Conservation (phyloP, 257 asterid genomes). For the Plantago major region DNA sequence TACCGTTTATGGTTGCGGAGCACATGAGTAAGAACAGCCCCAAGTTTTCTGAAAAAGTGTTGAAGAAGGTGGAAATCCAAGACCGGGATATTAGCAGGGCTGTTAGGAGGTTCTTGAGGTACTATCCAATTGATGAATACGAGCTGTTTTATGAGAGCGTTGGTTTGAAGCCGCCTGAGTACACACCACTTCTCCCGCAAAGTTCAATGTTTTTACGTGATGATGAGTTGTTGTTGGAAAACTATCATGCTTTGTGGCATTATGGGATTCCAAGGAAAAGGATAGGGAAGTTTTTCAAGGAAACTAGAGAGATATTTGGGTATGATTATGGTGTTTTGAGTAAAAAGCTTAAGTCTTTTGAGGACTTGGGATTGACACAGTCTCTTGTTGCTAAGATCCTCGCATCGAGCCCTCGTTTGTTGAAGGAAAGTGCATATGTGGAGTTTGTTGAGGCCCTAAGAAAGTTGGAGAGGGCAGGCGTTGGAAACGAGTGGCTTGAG, state of each 20-base stretch:
- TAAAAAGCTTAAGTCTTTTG: conserved; percentile 31
- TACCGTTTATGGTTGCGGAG: conserved; percentile 48
- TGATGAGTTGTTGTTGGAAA: conserved; percentile 37
- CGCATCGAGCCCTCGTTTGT: conserved; percentile 35
- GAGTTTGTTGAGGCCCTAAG: conserved; percentile 28
- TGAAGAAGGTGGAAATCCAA: conserved; percentile 24
- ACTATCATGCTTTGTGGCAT: conserved; percentile 42
- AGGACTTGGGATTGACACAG: conserved; percentile 30
- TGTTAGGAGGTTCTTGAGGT: conserved; percentile 35
- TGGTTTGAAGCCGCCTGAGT: conserved; percentile 43
- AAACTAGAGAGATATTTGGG: conserved; percentile 39
- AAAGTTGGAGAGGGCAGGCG: conserved; percentile 28
- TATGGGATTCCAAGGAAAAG: conserved; percentile 39
- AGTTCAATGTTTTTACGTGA: conserved; percentile 42
- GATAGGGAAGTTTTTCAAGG: conserved; percentile 41
- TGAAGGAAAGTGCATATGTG: conserved; percentile 19
- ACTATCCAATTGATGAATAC: conserved; percentile 56
- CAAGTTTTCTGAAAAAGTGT: conserved; percentile 30
- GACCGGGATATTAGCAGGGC: conserved; percentile 26
- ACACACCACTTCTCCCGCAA: conserved; percentile 33
- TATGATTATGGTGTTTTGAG: conserved; percentile 27
- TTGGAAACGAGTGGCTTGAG: conserved; percentile 38
- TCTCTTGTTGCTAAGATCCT: conserved; percentile 33
- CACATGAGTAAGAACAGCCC: conserved; percentile 46
- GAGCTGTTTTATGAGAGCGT: conserved; percentile 58